Evolutionary conservation across 371 early-diverging fungal species (phyloP), one percentile per base, ranked within the genome.

Genomic region (Dentiscutata heterogama): DNA sequence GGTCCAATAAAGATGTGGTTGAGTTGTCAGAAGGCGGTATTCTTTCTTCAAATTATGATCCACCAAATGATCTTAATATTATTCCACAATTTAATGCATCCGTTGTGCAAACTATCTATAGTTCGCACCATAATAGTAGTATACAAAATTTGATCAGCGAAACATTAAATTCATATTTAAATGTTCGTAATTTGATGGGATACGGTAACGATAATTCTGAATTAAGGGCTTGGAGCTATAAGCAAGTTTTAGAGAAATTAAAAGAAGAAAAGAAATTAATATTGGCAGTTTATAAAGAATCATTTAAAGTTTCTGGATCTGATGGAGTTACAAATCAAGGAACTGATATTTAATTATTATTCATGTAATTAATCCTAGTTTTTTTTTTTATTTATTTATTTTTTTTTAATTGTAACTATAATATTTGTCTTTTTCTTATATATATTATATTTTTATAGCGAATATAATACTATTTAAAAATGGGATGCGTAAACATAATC

Each of bases 121-220:
- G 70, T 25, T 70, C 70, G 2, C 70, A 70, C 8, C 35, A 70
- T 22, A 50, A 35, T 11, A 35, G 70, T 39, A 7, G 70, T 39
- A 7, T 39, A 70, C 20, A 64, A 25, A 5, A 64, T 29, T 53
- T 73, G 18, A 29, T 73, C 25, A 58, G 39, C 25, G 76, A 56
- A 56, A 35, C 76, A 16, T 61, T 76, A 22, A 76, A 60, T 39
- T 25, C 76, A 39, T 76, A 60, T 22, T 61, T 35, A n/a, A 76
- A 76, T 60, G 76, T 76, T 39, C 42, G 29, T 76, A 61, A 22
- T 11, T 60, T 76, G 39, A 76, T 76, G 76, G 76, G 76, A 42
- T 76, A 76, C 46, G 31, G 35, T 3, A 72, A 72, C 22, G 46
- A 70, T 53, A 25, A 25, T 27, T 18, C 31, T 6, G 76, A 76